These are phyloP conservation scores for Zelonia costaricensis DNA, from an alignment of 208 protist genomes.

Conservation along the genomic window DNA sequence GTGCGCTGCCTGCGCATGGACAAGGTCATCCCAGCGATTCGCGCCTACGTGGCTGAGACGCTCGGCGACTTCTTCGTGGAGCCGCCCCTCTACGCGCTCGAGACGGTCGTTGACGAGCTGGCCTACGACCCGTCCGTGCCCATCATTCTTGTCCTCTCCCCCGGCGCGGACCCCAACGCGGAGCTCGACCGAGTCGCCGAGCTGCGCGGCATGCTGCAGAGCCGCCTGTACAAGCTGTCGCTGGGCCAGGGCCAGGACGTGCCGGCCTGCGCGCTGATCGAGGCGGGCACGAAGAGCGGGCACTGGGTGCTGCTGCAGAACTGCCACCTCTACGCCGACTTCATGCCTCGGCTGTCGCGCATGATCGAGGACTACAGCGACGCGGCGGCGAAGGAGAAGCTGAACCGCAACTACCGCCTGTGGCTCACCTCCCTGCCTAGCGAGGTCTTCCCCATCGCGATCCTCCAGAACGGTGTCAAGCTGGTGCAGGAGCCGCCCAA, in stretches of 20 bases:
- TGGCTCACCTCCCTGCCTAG: conserved; percentile 98
- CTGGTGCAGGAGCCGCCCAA: conserved; percentile 98
- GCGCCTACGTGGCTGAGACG: conserved; percentile 85
- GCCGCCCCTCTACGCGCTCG: conserved; percentile 94
- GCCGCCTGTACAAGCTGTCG: conserved; percentile 91
- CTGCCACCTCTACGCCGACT: conserved; percentile 95
- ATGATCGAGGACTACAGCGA: conserved; percentile 94
- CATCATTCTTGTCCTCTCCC: conserved; percentile 97
- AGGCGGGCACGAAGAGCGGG: conserved; percentile 86
- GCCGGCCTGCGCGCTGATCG: conserved; percentile 89
- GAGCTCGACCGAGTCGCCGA: conserved; percentile 96
- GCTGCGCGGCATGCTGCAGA: conserved; percentile 77
- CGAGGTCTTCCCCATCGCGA: conserved; percentile 96
- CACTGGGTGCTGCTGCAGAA: conserved; percentile 97
- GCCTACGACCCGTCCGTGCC: conserved; percentile 89
- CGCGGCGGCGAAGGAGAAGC: conserved; percentile 80
- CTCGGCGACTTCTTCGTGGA: conserved; percentile 89
- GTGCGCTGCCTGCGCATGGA: conserved; percentile 95
- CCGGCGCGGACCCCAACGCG: conserved; percentile 96
- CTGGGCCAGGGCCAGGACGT: conserved; percentile 96
- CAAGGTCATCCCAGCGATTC: conserved; percentile 95
- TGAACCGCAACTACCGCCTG: conserved; percentile 96
- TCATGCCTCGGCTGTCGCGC: conserved; percentile 93
- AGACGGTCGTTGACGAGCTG: conserved; percentile 87
- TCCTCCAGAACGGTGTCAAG: conserved; percentile 98